Conservation (phyloP, 495 filamentous ascomycete species). For the Astrothelium subdiscretum region DNA sequence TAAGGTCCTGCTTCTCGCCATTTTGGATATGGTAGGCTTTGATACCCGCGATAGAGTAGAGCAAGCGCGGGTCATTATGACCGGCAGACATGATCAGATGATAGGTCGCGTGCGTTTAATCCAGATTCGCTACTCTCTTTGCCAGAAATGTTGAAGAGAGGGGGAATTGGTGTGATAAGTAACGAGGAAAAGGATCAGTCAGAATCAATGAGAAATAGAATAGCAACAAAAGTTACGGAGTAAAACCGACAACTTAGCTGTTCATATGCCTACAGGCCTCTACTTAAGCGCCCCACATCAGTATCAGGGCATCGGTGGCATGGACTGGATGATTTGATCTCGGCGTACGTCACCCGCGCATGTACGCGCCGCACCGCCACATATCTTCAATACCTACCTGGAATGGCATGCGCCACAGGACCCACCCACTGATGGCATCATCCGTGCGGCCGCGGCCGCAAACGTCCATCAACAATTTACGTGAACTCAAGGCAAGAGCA, state of each 20-base stretch:
- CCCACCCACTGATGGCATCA: no score
- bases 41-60: slow-evolving; percentile 78
- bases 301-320: background rate
- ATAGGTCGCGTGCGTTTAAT: background rate
- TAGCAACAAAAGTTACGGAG: background rate
- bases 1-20: slow-evolving; percentile 72
- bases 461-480: no score
- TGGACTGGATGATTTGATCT: background rate
- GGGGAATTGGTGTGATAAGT: background rate
- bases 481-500: no score
- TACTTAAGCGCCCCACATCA: background rate
- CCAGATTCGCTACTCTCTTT: background rate
- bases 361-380: background rate
- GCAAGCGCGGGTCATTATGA: slow-evolving; percentile 59
- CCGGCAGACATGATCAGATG: slow-evolving; percentile 15
- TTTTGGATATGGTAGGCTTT: slow-evolving; percentile 77
- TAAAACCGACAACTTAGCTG: background rate
- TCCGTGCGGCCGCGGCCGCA: no score
- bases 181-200: background rate
- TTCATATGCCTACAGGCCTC: background rate
- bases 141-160: background rate
- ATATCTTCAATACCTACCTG: background rate
- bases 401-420: background rate
- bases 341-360: background rate
- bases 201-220: background rate